Conservation (phyloP, 805 yeast genomes). For the Brettanomyces anomalus region DNA sequence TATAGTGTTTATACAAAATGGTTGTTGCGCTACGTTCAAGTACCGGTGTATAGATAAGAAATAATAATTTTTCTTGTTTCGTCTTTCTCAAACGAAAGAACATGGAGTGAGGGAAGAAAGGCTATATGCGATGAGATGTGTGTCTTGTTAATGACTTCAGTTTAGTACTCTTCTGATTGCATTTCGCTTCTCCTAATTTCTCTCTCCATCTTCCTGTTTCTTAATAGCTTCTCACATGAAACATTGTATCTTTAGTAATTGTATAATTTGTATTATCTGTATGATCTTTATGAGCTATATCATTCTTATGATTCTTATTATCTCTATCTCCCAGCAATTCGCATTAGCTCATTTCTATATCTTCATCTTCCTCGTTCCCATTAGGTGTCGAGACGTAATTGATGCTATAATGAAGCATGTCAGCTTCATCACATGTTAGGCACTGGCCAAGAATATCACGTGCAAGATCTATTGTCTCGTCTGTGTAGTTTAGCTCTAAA, state of each 20-base stretch:
- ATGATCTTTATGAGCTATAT: too few species aligned
- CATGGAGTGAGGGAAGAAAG: too few species aligned
- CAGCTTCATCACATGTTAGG: conserved; percentile 72
- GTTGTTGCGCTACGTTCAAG: too few species aligned
- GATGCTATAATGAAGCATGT: conserved; percentile 62
- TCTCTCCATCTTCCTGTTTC: not conserved
- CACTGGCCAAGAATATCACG: conserved; percentile 60
- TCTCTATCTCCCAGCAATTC: not conserved
- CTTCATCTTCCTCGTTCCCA: not conserved
- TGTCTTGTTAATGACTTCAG: too few species aligned
- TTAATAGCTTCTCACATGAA: not conserved
- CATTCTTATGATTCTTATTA: not conserved
- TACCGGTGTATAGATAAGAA: too few species aligned
- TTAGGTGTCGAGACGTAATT: conserved; percentile 25
- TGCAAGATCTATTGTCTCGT: conserved; percentile 57
- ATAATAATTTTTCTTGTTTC: too few species aligned
- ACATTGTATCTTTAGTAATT: not conserved
- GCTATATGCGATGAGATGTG: too few species aligned
- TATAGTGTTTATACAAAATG: too few species aligned
- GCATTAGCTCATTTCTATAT: not conserved
- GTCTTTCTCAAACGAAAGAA: too few species aligned
- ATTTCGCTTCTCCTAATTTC: not conserved
- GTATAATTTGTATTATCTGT: too few species aligned
- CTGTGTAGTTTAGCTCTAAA: conserved; percentile 51
- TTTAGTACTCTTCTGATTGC: too few species aligned